phyloP scores from a whole-genome alignment of 768 basidiomycete genomes.

The Leccinum variicolor region DNA sequence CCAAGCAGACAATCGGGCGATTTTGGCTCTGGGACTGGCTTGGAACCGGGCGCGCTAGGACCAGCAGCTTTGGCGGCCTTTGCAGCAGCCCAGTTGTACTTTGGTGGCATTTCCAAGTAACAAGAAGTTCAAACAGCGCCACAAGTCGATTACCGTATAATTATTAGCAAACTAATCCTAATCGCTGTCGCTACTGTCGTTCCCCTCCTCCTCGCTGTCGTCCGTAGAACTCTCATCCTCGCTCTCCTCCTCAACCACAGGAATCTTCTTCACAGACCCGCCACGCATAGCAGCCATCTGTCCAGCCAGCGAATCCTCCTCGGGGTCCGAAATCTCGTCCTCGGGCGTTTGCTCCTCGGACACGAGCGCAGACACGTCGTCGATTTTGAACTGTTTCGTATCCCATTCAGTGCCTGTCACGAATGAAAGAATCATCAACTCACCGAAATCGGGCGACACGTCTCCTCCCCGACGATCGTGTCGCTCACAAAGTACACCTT shows the following conservation, averaged over 20 bases:
- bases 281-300: constrained; percentile 98
- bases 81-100: constrained; percentile 46
- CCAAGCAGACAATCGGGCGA: constrained; percentile 81
- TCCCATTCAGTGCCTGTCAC: constrained; percentile 3
- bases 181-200: constrained; percentile 30
- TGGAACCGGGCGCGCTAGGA: constrained; percentile 55
- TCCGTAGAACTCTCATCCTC: constrained; percentile 29
- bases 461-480: constrained; percentile 83
- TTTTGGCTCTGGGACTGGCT: constrained; percentile 64
- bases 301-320: constrained; percentile 93
- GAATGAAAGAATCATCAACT: constrained; percentile 25
- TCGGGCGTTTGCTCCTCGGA: constrained; percentile 63
- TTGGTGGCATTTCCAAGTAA: constrained; percentile 1
- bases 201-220: constrained; percentile 22
- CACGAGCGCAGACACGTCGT: constrained; percentile 58
- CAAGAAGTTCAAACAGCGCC: not conserved
- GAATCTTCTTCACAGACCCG: constrained; percentile 69
- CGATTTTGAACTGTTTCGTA: constrained; percentile 69
- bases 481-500: constrained; percentile 84
- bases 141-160: not conserved
- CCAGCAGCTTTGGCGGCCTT: constrained; percentile 62
- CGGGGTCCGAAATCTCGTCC: constrained; percentile 97
- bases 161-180: not conserved
- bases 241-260: constrained; percentile 35
- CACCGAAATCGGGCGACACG: constrained; percentile 66